Evolutionary conservation across 148 eudicot species (phyloP), one percentile per base, ranked within the genome.

Genomic region (Rhododendron vialii): DNA sequence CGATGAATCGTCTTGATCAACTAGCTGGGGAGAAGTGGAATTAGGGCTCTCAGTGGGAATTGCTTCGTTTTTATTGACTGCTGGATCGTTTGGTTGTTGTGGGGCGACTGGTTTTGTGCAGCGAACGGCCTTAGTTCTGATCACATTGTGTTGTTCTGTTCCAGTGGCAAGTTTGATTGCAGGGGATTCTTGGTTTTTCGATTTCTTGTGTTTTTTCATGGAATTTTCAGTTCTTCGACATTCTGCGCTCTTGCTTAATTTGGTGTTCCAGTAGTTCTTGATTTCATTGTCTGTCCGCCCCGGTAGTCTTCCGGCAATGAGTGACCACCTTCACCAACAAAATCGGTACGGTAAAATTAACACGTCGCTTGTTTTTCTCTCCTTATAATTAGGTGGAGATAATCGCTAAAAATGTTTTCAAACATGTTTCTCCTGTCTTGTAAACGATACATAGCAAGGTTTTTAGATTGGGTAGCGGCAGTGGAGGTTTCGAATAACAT

Each of bases 251-350:
- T 87, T 87, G 20, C 86, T 84, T 47, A 87, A 33, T 17, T 88
- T 88, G 36, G 84, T 88, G 87, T 88, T 84, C 89, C 89, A 88
- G 48, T 80, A 84, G 41, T 88, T 88, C 65, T 88, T 88, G 20
- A 88, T 88, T 81, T 88, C 89, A 88, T 88, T 88, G 87, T 88
- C 89, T 74, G 89, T 88, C 84, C 89, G 89, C n/a, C 89, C 89
- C 0, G 89, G 89, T 17, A 87, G 67, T 80, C 89, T 87, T 45
- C 89, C 86, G 14, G 86, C 89, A 53, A 88, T 88, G 26, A 88
- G 78, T 14, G 89, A 88, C 89, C 89, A 88, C 35, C 89, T 88
- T 50, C 28, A 76, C 41, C 43, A 13, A 5, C 61, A 41, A 41
- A 41, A 41, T 41, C 0, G 43, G 43, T 41, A 41, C 5, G 0